Evolutionary conservation across 805 yeast genomes (phyloP).

Genomic region (Saccharomycopsis babjevae): DNA sequence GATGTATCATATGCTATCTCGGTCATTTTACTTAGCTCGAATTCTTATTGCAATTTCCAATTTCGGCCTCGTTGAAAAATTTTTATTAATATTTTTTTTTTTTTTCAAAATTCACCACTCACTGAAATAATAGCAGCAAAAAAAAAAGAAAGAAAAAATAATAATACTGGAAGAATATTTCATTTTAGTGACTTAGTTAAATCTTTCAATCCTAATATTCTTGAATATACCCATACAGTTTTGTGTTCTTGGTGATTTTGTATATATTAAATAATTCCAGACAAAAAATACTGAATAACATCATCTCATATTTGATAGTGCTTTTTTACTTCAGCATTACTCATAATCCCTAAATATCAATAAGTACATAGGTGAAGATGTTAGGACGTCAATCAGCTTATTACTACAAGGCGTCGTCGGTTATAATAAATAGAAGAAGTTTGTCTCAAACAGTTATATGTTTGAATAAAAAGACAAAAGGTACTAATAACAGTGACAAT

Average conservation of each 20-base stretch:
- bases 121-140: neutral
- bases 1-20: no score
- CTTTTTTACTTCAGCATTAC: no score
- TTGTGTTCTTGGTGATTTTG: neutral
- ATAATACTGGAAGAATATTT: neutral
- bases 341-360: neutral
- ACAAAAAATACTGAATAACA: no score
- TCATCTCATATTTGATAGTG: no score
- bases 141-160: neutral
- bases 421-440: neutral
- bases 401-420: neutral
- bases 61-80: neutral
- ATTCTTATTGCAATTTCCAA: neutral
- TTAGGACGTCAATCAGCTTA: neutral
- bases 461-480: neutral
- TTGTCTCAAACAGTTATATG: neutral
- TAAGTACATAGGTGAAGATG: neutral
- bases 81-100: neutral
- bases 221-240: neutral
- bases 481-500: neutral
- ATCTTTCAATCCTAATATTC: neutral
- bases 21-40: neutral
- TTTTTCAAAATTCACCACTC: neutral
- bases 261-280: neutral
- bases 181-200: neutral